Percentiles rank a stretch among this genome's conserved stretches.
These are phyloP conservation scores for Silene latifolia DNA, from an alignment of 148 eudicot species.

Conservation along the genomic window DNA sequence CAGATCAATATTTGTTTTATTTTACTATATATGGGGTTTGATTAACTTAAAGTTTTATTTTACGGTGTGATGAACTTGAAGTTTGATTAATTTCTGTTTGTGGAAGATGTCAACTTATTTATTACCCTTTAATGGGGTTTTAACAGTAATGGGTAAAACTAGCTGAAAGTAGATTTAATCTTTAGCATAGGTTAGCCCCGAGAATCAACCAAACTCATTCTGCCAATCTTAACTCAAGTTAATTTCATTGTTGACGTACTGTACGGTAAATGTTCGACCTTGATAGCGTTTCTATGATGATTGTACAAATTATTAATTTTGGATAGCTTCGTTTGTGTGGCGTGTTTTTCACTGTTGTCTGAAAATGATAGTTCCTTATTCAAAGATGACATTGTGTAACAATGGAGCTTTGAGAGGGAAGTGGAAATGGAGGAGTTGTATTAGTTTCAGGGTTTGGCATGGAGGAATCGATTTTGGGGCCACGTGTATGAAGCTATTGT, in stretches of 20 bases:
- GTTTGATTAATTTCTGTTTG: too few relatives aligned
- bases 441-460: neutral
- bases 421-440: neutral
- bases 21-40: too few relatives aligned
- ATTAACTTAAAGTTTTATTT: too few relatives aligned
- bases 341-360: neutral
- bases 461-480: neutral
- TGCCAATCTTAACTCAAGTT: neutral
- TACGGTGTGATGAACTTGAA: too few relatives aligned
- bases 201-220: too few relatives aligned
- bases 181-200: too few relatives aligned
- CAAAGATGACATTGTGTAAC: neutral
- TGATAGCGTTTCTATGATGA: neutral
- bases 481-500: neutral
- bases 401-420: neutral
- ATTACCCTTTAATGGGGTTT: too few relatives aligned
- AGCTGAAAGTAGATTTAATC: too few relatives aligned
- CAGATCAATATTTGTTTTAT: too few relatives aligned
- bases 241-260: neutral
- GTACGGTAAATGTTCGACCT: neutral
- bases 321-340: too few relatives aligned
- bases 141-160: too few relatives aligned
- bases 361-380: neutral
- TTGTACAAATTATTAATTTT: neutral
- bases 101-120: too few relatives aligned